A percentile compares a stretch with the other conserved stretches of the same genome.
phyloP scores from a whole-genome alignment of 2,329 filamentous ascomycete genomes.

The Fusarium sacchari region DNA sequence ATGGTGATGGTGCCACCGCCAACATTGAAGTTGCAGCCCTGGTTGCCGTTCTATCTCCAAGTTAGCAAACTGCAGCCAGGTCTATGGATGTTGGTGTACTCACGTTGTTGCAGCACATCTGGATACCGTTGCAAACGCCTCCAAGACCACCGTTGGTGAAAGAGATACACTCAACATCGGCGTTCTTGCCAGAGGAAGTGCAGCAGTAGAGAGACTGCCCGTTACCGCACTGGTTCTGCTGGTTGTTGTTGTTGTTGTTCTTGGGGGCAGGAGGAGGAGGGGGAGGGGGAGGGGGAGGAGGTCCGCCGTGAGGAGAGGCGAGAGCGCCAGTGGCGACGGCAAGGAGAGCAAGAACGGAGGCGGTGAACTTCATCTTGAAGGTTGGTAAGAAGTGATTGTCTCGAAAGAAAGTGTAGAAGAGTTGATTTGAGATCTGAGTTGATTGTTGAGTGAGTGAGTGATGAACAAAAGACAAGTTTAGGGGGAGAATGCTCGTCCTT shows the following conservation, averaged over 20 bases:
- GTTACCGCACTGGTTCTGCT: background rate
- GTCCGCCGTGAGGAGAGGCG: background rate
- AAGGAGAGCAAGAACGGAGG: background rate
- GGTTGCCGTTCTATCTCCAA: background rate
- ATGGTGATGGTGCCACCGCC: background rate
- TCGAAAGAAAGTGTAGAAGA: background rate
- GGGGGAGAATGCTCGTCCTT: background rate
- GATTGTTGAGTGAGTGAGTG: background rate
- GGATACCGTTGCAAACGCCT: background rate
- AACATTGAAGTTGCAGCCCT: background rate
- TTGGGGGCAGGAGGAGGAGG: background rate
- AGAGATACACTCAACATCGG: background rate
- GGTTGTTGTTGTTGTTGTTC: background rate
- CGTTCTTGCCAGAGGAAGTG: background rate
- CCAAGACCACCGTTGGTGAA: background rate
- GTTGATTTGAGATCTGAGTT: background rate
- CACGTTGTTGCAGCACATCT: background rate
- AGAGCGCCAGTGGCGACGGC: background rate
- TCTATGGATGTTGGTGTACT: background rate
- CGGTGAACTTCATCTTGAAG: background rate
- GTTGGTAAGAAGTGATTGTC: background rate
- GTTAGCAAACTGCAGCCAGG: background rate
- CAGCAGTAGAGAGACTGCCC: background rate
- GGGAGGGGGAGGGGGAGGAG: background rate
- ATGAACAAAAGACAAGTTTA: background rate